Base-by-base conservation (phyloP, 179 eudicot genomes). In the Spergularia azorica region DNA sequence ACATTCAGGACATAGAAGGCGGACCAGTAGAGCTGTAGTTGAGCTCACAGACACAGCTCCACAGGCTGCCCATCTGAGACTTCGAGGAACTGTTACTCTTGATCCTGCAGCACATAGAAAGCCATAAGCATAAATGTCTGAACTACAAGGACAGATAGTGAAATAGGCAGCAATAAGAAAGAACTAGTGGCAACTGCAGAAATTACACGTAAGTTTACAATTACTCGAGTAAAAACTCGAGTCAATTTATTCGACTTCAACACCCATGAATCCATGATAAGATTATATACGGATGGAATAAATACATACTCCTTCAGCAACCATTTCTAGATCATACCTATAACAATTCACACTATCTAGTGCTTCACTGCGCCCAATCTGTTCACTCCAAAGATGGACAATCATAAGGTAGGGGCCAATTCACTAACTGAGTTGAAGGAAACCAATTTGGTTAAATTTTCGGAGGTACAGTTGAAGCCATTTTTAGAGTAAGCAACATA, bases 1-100 rank as follows among this genome's bases (percentile, higher is more conserved):
- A 74, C 98, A 95, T 84, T 95, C 98, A 11, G 98, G 95, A 76
- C 97, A 87, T 77, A 95, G 84, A n/a, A 95, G 91, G 41, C 98
- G 92, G 71, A 93, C 96, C 79, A 93, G 81, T 72, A 93, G 77
- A 78, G 98, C 93, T 2, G 94, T 75, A 61, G 86, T 77, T 56
- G 98, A 78, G 86, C 96, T 90, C 60, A 80, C 84, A 36, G 90
- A 67, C 41, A 90, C 78, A 13, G 94, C 94, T 50, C 99, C 99
- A 84, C 91, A 88, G 50, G 94, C 91, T 56, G 94, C 98, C 98
- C 98, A 95, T 70, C 97, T 89, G 64, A 95, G 87, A 80, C 91
- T 89, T 78, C 97, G 85, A 8, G 97, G 94, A 58, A 90, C 85
- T 5, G 95, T 89, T 67, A 91, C 88, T 85, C 97, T 88, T 17